These are phyloP conservation scores for Boletus eberwhitei DNA, from an alignment of 768 basidiomycete genomes.

Conservation along the genomic window DNA sequence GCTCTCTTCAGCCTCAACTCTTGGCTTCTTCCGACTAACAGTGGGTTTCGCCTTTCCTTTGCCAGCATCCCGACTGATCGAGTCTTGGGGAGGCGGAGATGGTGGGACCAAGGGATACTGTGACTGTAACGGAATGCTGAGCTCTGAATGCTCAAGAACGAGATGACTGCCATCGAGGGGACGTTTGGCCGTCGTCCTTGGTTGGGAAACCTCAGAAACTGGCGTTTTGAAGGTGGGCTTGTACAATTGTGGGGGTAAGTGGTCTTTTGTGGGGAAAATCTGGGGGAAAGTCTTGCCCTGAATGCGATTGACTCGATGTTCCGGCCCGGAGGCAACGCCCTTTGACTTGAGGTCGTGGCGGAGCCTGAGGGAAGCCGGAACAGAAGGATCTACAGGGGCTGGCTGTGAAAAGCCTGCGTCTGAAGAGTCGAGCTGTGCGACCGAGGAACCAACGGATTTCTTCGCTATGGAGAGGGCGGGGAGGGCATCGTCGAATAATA, in stretches of 20 bases:
- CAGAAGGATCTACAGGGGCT: neutral
- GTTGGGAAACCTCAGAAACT: conserved; percentile 7
- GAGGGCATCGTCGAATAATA: conserved; percentile 60
- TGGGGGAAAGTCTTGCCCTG: conserved; percentile 4
- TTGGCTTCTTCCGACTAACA: conserved; percentile 48
- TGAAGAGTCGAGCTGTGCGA: neutral
- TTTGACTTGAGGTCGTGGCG: conserved; percentile 3
- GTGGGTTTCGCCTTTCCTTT: conserved; percentile 40
- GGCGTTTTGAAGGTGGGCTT: neutral
- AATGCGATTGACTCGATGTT: neutral
- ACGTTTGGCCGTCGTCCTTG: conserved; percentile 43
- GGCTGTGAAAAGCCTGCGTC: neutral
- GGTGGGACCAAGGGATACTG: conserved; percentile 53
- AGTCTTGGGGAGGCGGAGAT: conserved; percentile 56
- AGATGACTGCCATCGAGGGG: conserved; percentile 34
- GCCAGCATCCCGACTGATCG: conserved; percentile 29
- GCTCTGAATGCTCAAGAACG: conserved; percentile 5
- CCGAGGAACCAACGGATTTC: conserved; percentile 8
- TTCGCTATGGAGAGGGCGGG: conserved; percentile 17
- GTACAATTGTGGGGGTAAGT: neutral
- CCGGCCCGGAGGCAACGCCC: neutral
- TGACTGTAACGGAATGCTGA: conserved; percentile 1
- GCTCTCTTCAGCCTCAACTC: conserved; percentile 34
- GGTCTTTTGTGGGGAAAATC: conserved; percentile 14
- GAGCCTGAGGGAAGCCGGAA: neutral